These are phyloP conservation scores for Barnettozyma botsteinii DNA, from an alignment of 805 yeast genomes.

Conservation along the genomic window DNA sequence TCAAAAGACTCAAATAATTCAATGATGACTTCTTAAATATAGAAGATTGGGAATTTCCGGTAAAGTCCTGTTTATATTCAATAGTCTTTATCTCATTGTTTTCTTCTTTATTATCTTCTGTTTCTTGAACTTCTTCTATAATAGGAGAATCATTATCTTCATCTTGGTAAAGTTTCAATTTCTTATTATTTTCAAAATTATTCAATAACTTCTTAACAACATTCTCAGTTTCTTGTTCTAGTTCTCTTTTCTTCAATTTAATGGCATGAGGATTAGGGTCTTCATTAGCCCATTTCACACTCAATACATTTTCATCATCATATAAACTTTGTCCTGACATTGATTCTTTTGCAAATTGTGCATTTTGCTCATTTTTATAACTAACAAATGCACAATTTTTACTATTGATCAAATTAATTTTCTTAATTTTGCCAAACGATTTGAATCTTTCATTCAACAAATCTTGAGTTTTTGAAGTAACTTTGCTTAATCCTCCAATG, in stretches of 20 bases:
- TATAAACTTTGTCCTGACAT: conserved; percentile 79
- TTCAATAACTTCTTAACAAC: conserved; percentile 42
- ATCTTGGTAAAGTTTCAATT: neutral
- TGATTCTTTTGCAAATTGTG: conserved; percentile 95
- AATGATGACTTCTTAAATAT: conserved; percentile 3
- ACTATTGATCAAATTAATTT: conserved; percentile 51
- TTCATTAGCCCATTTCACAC: conserved; percentile 83
- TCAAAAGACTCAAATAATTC: conserved; percentile 1
- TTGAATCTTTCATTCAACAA: conserved; percentile 46
- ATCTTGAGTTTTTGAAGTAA: conserved; percentile 33
- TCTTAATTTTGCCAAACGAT: conserved; percentile 72
- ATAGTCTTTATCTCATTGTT: neutral
- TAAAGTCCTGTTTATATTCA: neutral
- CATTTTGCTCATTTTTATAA: conserved; percentile 59
- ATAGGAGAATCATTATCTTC: conserved; percentile 10
- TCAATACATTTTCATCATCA: conserved; percentile 53
- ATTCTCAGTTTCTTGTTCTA: conserved; percentile 23
- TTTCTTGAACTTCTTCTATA: conserved; percentile 25
- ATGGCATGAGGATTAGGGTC: conserved; percentile 72
- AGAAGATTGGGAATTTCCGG: neutral
- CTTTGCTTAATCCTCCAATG: conserved; percentile 54
- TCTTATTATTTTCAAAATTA: conserved; percentile 26
- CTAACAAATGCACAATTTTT: conserved; percentile 78
- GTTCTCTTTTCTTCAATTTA: conserved; percentile 36
- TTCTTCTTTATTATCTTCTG: conserved; percentile 19